These are phyloP conservation scores for Podospora didyma DNA, from an alignment of 495 filamentous ascomycete species.

Conservation along the genomic window DNA sequence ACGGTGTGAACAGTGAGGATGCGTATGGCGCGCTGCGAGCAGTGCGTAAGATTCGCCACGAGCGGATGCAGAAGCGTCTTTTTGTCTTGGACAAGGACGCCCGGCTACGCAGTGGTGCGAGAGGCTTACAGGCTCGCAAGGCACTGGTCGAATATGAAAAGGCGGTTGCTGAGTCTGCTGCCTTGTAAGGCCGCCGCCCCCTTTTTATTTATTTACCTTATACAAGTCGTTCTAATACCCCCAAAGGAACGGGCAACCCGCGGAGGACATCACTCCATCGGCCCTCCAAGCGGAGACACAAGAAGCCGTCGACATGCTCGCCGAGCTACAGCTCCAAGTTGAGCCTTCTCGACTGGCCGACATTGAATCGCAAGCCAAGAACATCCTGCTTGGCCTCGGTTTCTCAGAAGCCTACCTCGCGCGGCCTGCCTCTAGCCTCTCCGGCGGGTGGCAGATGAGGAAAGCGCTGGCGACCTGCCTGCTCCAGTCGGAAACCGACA, in stretches of 20 bases:
- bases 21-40: conserved; percentile 54
- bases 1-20: conserved; percentile 37
- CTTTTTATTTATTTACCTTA: background rate
- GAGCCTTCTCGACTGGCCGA: conserved; percentile 50
- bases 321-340: conserved; percentile 57
- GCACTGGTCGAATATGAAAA: conserved; percentile 61
- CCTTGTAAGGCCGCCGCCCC: conserved; percentile 37
- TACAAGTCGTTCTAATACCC: background rate
- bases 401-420: conserved; percentile 59
- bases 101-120: conserved; percentile 63
- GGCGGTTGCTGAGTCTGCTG: conserved; percentile 50
- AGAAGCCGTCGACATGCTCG: conserved; percentile 57
- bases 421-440: conserved; percentile 58
- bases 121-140: conserved; percentile 70
- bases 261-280: conserved; percentile 51
- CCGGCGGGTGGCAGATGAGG: conserved; percentile 78
- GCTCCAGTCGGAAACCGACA: conserved; percentile 60
- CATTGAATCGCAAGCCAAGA: conserved; percentile 56
- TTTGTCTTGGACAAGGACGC: conserved; percentile 69
- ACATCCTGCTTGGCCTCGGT: conserved; percentile 64
- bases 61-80: conserved; percentile 55
- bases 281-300: conserved; percentile 57
- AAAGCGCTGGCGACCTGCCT: conserved; percentile 63
- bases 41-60: conserved; percentile 55
- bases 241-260: conserved; percentile 48